Evolutionary conservation across 192 early-diverging fungal species (phyloP).

Genomic region (Coemansia biformis): DNA sequence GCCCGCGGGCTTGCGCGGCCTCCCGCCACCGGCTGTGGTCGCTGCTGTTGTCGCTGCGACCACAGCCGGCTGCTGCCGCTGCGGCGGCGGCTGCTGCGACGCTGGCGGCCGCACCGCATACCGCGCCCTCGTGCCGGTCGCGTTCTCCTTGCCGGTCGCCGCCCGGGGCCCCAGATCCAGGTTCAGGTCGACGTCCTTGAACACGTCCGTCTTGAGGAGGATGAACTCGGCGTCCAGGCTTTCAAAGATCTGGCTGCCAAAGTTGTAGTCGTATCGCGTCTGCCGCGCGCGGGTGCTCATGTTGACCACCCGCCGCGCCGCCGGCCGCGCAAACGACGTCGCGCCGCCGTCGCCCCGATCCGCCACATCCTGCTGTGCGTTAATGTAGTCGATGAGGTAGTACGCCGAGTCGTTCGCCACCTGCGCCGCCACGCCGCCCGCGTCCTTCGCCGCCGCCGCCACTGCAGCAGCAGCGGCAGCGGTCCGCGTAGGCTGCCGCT

Average conservation of each 20-base stretch:
- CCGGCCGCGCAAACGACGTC: constrained; percentile 2
- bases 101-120: too few species aligned
- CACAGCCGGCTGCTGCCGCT: too few species aligned
- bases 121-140: neutral
- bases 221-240: constrained; percentile 38
- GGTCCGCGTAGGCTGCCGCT: neutral
- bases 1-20: constrained; percentile 18
- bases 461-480: neutral
- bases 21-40: neutral
- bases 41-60: neutral
- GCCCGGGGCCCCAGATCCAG: neutral
- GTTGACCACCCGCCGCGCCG: constrained; percentile 39
- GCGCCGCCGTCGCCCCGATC: neutral
- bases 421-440: neutral
- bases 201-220: constrained; percentile 40
- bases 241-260: constrained; percentile 50
- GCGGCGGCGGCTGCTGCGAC: too few species aligned
- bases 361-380: constrained; percentile 13
- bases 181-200: constrained; percentile 18
- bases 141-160: neutral
- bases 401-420: constrained; percentile 19
- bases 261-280: constrained; percentile 50
- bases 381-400: constrained; percentile 48
- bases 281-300: constrained; percentile 38
- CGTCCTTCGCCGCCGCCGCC: neutral